These are phyloP conservation scores for Erigeron canadensis DNA, from an alignment of 129 eudicot genomes.

Conservation along the genomic window DNA sequence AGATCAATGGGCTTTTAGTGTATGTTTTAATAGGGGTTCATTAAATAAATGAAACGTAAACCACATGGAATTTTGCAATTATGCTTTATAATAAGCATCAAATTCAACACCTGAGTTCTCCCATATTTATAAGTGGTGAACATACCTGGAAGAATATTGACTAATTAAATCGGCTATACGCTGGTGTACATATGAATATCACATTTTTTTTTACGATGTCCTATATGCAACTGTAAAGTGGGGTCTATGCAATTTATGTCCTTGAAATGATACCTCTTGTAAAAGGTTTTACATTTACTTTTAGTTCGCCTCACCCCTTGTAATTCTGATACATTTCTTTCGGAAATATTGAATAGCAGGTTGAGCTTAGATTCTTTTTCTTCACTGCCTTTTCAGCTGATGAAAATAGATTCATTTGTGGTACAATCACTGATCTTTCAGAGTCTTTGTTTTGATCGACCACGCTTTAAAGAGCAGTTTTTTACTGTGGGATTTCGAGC, in stretches of 20 bases:
- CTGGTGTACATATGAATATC: not conserved
- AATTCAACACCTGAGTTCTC: not conserved
- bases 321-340: not conserved
- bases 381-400: slow-evolving; percentile 11
- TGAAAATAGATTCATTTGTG: not conserved
- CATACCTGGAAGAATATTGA: slow-evolving; percentile 1
- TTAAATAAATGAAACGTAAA: not conserved
- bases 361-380: slow-evolving; percentile 2
- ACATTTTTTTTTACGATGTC: too few species aligned
- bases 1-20: not conserved
- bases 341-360: slow-evolving; percentile 1
- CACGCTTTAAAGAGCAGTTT: slow-evolving; percentile 6
- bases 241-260: not conserved
- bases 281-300: not conserved
- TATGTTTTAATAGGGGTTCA: not conserved
- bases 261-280: not conserved
- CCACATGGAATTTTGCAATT: not conserved
- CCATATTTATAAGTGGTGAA: not conserved
- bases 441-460: slow-evolving; percentile 7
- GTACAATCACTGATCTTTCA: not conserved
- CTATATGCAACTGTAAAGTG: not conserved
- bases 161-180: not conserved
- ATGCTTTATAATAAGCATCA: not conserved
- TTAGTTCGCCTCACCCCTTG: not conserved
- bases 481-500: slow-evolving; percentile 5